A percentile compares a stretch with the other conserved stretches of the same genome.
These are phyloP conservation scores for Metschnikowia koreensis DNA, from an alignment of 805 yeast genomes.

Conservation along the genomic window DNA sequence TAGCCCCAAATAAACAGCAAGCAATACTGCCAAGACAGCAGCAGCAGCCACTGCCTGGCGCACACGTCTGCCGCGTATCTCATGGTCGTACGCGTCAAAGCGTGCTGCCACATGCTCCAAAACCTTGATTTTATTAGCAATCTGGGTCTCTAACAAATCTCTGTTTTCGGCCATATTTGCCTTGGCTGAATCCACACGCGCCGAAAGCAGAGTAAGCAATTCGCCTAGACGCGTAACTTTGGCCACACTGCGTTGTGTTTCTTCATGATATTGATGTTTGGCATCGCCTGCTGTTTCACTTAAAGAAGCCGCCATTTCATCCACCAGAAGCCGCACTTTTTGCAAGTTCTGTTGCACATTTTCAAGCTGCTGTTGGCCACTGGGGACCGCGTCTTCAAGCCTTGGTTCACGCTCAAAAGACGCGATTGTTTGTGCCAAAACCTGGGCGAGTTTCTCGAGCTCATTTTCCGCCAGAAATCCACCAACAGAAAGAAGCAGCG, in stretches of 20 bases:
- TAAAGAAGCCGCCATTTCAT: slow-evolving; percentile 21
- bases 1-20: slow-evolving; percentile 6
- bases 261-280: slow-evolving; percentile 22
- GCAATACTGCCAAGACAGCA: slow-evolving; percentile 18
- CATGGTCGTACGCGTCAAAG: slow-evolving; percentile 27
- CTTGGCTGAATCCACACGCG: slow-evolving; percentile 26
- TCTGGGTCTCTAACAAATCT: slow-evolving; percentile 23
- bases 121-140: slow-evolving; percentile 28
- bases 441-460: slow-evolving; percentile 6
- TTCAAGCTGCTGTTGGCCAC: slow-evolving; percentile 15
- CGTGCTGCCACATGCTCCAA: slow-evolving; percentile 31
- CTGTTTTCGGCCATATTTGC: slow-evolving; percentile 26
- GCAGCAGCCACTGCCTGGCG: slow-evolving; percentile 26
- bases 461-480: slow-evolving; percentile 1
- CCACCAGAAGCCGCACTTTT: slow-evolving; percentile 19
- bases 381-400: slow-evolving; percentile 1
- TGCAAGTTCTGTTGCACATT: slow-evolving; percentile 21
- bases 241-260: slow-evolving; percentile 27
- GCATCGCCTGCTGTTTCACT: slow-evolving; percentile 18
- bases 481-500: slow-evolving; percentile 3
- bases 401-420: slow-evolving; percentile 1
- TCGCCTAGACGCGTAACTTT: slow-evolving; percentile 29
- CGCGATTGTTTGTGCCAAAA: slow-evolving; percentile 2
- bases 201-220: slow-evolving; percentile 26
- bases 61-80: slow-evolving; percentile 26